Conservation (phyloP, 768 basidiomycete genomes). For the Tylopilus vinaceipallidus region DNA sequence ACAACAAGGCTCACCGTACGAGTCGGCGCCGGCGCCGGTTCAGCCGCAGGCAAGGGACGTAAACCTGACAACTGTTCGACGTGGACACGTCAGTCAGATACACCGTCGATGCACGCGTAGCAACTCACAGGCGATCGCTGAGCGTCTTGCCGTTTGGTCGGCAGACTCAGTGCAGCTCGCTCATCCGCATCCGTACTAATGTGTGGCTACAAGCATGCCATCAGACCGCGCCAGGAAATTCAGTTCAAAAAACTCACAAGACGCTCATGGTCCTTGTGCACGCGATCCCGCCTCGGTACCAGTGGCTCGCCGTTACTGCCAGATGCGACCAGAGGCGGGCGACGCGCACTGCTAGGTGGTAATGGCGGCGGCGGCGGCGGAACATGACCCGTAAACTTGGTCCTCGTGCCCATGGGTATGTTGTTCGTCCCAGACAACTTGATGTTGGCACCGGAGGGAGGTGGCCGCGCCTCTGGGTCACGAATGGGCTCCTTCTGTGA, state of each 20-base stretch:
- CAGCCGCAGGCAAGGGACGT: slow-evolving; percentile 7
- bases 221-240: slow-evolving; percentile 4
- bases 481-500: slow-evolving; percentile 22
- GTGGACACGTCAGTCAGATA: background rate
- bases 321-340: background rate
- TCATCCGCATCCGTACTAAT: slow-evolving; percentile 10
- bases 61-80: slow-evolving; percentile 8
- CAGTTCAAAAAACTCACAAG: slow-evolving; percentile 16
- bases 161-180: background rate
- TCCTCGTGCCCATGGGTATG: slow-evolving; percentile 29
- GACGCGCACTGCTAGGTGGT: slow-evolving; percentile 2
- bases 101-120: background rate
- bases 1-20: slow-evolving; percentile 14
- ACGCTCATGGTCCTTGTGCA: slow-evolving; percentile 21
- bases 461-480: slow-evolving; percentile 11
- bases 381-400: slow-evolving; percentile 19
- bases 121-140: slow-evolving; percentile 20
- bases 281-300: slow-evolving; percentile 16
- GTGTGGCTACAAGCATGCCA: slow-evolving; percentile 12
- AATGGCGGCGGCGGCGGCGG: background rate
- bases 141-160: slow-evolving; percentile 10
- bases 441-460: slow-evolving; percentile 16
- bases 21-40: slow-evolving; percentile 3
- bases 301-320: slow-evolving; percentile 24
- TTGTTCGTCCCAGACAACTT: slow-evolving; percentile 35